phyloP scores from a whole-genome alignment of 768 basidiomycete species.

The Tulasnella sp. region DNA sequence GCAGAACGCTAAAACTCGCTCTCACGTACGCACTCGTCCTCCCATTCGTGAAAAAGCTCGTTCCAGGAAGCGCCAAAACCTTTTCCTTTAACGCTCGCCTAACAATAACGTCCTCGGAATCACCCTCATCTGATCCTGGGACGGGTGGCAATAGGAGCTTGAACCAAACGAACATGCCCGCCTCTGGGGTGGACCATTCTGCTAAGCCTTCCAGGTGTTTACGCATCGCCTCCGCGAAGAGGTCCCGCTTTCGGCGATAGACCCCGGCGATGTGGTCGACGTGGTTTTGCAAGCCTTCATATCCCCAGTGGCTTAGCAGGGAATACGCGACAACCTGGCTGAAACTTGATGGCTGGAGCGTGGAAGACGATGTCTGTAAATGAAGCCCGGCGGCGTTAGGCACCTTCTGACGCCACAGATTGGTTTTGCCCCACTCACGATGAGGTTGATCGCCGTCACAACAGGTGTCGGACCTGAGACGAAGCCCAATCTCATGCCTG shows the following conservation, averaged over 20 bases:
- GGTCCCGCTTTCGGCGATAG: conserved; percentile 63
- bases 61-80: conserved; percentile 88
- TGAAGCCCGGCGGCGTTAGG: neutral
- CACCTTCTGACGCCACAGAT: neutral
- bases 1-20: conserved; percentile 66
- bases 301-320: conserved; percentile 64
- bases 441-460: neutral
- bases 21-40: conserved; percentile 66
- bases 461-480: conserved; percentile 58
- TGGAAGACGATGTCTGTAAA: conserved; percentile 46
- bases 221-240: conserved; percentile 68
- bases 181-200: conserved; percentile 61
- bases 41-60: conserved; percentile 67
- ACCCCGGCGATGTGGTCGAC: conserved; percentile 59
- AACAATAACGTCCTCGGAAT: conserved; percentile 65
- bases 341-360: conserved; percentile 59
- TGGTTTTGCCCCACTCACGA: neutral
- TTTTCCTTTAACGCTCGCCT: conserved; percentile 70
- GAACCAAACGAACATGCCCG: conserved; percentile 91
- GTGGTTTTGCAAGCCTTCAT: conserved; percentile 65
- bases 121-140: conserved; percentile 35
- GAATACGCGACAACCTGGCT: conserved; percentile 54
- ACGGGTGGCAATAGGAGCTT: conserved; percentile 42
- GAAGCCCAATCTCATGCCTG: conserved; percentile 71
- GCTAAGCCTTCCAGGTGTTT: conserved; percentile 66